phyloP scores from a whole-genome alignment of 345 rosid genomes.

The Linum lewisii region DNA sequence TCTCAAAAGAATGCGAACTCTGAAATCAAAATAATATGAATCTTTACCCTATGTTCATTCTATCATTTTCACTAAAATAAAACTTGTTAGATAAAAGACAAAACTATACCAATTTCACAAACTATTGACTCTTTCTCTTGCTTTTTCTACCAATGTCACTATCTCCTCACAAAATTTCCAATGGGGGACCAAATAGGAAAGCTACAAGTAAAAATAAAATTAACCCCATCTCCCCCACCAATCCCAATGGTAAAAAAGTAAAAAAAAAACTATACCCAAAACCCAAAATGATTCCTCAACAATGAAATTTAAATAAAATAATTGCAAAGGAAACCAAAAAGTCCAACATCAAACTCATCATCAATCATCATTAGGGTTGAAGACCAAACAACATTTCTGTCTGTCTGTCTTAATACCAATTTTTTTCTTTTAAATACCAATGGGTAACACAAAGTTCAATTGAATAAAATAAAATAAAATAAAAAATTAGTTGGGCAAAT shows the following conservation, averaged over 20 bases:
- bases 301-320: neutral
- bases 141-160: neutral
- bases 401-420: neutral
- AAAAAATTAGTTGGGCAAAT: too few relatives aligned
- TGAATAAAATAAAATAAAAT: too few relatives aligned
- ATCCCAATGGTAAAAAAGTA: neutral
- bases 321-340: neutral
- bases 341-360: neutral
- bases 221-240: neutral
- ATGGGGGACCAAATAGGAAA: neutral
- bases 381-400: neutral
- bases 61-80: conserved; percentile 13
- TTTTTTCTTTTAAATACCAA: too few relatives aligned
- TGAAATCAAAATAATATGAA: too few relatives aligned
- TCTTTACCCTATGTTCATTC: neutral
- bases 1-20: too few relatives aligned
- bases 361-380: neutral
- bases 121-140: neutral
- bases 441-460: neutral
- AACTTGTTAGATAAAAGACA: neutral
- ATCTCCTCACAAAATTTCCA: neutral
- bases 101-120: neutral
- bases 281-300: neutral
- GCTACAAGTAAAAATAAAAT: neutral
- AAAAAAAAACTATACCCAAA: too few relatives aligned